A percentile compares a stretch with the other conserved stretches of the same genome.
Conservation (phyloP, 2,329 filamentous ascomycete species). For the Pyricularia grisea region DNA sequence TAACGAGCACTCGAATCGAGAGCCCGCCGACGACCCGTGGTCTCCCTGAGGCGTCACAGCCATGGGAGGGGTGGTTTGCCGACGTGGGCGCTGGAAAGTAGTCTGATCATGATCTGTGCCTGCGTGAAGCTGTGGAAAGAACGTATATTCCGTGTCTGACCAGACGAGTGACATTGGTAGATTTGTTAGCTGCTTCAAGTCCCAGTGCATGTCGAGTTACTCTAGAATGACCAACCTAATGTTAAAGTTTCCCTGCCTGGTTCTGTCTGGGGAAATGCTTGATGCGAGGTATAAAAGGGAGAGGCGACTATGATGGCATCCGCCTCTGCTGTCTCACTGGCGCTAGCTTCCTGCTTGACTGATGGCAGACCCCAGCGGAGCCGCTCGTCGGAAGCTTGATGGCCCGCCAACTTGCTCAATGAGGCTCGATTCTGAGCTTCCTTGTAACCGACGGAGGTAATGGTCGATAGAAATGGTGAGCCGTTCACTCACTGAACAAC, state of each 20-base stretch:
- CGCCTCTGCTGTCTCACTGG: neutral
- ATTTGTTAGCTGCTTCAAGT: neutral
- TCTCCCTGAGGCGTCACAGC: neutral
- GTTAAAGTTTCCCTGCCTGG: neutral
- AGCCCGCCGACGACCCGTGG: neutral
- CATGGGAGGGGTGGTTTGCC: neutral
- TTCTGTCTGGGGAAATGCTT: neutral
- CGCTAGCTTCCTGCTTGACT: neutral
- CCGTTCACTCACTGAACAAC: neutral
- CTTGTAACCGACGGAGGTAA: neutral
- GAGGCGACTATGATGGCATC: neutral
- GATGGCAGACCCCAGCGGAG: neutral
- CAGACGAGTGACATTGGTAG: neutral
- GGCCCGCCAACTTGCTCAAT: neutral
- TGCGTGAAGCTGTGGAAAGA: neutral
- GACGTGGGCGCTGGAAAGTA: conserved; percentile 8
- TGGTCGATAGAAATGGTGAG: neutral
- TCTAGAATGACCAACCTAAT: neutral
- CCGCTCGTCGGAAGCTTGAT: neutral
- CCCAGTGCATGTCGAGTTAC: neutral
- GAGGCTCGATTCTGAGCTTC: neutral
- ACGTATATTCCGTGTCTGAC: neutral
- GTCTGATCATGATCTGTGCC: conserved; percentile 7
- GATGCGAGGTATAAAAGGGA: neutral
- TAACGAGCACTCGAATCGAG: conserved; percentile 4